Evolutionary conservation across 2,329 filamentous ascomycete species (phyloP).

Genomic region (Tolypocladium guangdongense): DNA sequence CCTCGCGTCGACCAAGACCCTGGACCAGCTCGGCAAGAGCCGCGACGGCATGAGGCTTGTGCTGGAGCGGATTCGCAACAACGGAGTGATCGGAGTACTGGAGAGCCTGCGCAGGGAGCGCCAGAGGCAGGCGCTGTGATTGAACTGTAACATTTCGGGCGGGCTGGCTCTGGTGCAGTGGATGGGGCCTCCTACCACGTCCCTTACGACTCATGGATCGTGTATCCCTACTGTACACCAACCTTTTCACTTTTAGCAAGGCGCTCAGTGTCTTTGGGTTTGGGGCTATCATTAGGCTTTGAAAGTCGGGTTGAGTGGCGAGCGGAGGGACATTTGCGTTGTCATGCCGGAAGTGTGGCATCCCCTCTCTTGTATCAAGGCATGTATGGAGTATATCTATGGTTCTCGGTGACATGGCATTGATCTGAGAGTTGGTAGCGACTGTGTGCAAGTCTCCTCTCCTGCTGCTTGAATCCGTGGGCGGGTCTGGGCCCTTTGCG

Average conservation of each 20-base stretch:
- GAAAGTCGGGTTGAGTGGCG: conserved; percentile 6
- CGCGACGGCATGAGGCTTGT: conserved; percentile 77
- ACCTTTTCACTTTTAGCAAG: conserved; percentile 21
- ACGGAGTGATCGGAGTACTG: conserved; percentile 45
- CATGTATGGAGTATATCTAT: not conserved
- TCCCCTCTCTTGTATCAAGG: conserved; percentile 28
- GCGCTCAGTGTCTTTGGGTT: conserved; percentile 19
- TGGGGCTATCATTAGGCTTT: conserved; percentile 5
- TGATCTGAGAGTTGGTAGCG: not conserved
- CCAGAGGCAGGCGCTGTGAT: conserved; percentile 15
- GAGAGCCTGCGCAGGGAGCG: conserved; percentile 41
- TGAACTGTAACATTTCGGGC: conserved; percentile 1
- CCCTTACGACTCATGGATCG: conserved; percentile 7
- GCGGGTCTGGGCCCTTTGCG: not conserved
- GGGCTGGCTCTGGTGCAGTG: not conserved
- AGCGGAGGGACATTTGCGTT: conserved; percentile 10
- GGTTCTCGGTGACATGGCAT: not conserved
- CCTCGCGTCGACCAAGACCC: conserved; percentile 66
- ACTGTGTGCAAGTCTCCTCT: not conserved
- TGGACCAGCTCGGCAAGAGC: conserved; percentile 68
- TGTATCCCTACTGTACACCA: conserved; percentile 20
- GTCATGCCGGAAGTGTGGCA: conserved; percentile 21
- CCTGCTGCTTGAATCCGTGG: too few relatives aligned
- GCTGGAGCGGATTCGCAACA: conserved; percentile 55
- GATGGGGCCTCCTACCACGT: not conserved